Conservation (phyloP, 73 alveolate species). For the Uronychia setigera region DNA sequence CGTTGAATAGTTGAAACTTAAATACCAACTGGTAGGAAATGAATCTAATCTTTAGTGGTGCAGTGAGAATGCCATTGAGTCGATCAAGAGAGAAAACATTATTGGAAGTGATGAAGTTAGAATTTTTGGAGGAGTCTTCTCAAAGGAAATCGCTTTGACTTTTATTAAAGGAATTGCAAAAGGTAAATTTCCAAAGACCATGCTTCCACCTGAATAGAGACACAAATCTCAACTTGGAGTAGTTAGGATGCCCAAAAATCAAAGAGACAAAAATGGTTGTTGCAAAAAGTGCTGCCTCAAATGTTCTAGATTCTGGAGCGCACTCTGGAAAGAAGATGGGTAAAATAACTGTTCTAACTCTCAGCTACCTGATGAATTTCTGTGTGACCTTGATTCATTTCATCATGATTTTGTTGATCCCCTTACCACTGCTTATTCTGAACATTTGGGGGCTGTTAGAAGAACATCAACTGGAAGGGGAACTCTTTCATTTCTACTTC, state of each 20-base stretch:
- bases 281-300: neutral
- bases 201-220: neutral
- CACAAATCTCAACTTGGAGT: neutral
- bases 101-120: constrained; percentile 11
- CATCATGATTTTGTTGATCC: neutral
- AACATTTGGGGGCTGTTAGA: neutral
- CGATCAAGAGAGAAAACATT: constrained; percentile 4
- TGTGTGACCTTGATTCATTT: neutral
- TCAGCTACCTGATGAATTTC: neutral
- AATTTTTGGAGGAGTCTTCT: constrained; percentile 15
- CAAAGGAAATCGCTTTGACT: neutral
- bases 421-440: neutral
- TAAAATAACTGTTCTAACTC: no score
- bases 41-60: constrained; percentile 11
- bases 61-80: neutral
- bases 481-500: neutral
- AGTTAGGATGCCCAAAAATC: constrained; percentile 20
- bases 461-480: neutral
- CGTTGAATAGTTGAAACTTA: neutral
- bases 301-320: neutral
- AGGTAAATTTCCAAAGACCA: neutral
- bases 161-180: constrained; percentile 12
- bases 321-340: neutral
- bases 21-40: neutral
- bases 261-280: neutral